Conservation (phyloP, 306 rosid species). For the Coriaria nepalensis region DNA sequence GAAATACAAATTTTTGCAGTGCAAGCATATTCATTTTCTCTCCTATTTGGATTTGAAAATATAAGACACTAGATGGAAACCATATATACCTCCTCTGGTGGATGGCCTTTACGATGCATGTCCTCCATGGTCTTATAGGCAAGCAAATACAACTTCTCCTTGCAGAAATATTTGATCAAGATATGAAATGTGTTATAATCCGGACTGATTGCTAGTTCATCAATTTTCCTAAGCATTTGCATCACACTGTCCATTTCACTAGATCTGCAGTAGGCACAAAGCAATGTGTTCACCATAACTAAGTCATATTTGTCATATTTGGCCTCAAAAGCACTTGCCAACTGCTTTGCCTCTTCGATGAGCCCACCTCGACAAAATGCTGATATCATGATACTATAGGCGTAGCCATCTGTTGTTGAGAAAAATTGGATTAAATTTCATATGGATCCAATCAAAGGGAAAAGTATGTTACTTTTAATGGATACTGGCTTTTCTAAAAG, state of each 20-base stretch:
- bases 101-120: conserved; percentile 77
- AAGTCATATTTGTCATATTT: conserved; percentile 62
- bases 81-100: conserved; percentile 61
- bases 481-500: too few relatives aligned
- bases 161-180: conserved; percentile 71
- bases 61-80: background rate
- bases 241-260: conserved; percentile 91
- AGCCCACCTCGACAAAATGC: conserved; percentile 77
- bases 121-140: conserved; percentile 72
- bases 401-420: conserved; percentile 83
- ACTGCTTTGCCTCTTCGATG: conserved; percentile 66
- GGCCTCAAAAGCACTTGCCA: conserved; percentile 70
- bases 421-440: conserved; percentile 13
- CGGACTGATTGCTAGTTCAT: conserved; percentile 69
- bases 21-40: too few relatives aligned
- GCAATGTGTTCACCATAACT: conserved; percentile 77
- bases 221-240: conserved; percentile 89
- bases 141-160: conserved; percentile 69
- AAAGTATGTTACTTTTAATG: background rate
- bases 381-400: conserved; percentile 91
- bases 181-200: conserved; percentile 73
- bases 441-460: conserved; percentile 14
- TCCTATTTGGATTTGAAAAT: too few relatives aligned
- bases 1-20: too few relatives aligned
- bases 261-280: conserved; percentile 90